Percentiles rank a stretch among this genome's conserved stretches.
phyloP scores from a whole-genome alignment of 2,329 filamentous ascomycete species.

The Elsinoe fawcettii region DNA sequence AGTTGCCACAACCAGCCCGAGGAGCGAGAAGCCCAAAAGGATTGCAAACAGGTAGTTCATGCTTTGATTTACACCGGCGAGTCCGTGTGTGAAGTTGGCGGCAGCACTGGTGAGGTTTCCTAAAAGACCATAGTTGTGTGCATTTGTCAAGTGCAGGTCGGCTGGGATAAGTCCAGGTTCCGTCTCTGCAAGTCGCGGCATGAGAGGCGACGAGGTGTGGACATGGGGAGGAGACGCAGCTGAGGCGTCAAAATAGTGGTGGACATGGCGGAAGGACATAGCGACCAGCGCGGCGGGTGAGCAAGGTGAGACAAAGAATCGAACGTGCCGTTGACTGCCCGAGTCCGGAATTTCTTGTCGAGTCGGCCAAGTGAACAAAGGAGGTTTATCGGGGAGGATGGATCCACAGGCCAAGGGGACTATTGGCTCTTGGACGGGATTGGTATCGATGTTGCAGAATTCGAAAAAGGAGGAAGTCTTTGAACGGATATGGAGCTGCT shows the following conservation, averaged over 20 bases:
- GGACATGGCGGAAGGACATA: slow-evolving; percentile 19
- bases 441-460: slow-evolving; percentile 2
- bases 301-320: slow-evolving; percentile 14
- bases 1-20: slow-evolving; percentile 31
- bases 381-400: slow-evolving; percentile 5
- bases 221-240: slow-evolving; percentile 11
- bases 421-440: slow-evolving; percentile 9
- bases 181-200: slow-evolving; percentile 11
- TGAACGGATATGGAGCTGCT: not conserved
- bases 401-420: slow-evolving; percentile 10
- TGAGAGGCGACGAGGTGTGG: slow-evolving; percentile 6
- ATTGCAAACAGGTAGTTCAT: slow-evolving; percentile 42
- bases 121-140: slow-evolving; percentile 17
- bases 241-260: slow-evolving; percentile 16
- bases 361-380: slow-evolving; percentile 16
- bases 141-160: not conserved
- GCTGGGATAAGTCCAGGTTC: not conserved
- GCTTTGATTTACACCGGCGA: slow-evolving; percentile 41
- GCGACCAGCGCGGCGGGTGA: slow-evolving; percentile 16
- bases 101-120: slow-evolving; percentile 17
- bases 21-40: slow-evolving; percentile 33
- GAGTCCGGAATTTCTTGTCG: slow-evolving; percentile 17
- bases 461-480: not conserved
- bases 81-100: slow-evolving; percentile 35
- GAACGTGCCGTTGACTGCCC: slow-evolving; percentile 11